Evolutionary conservation across 2,329 filamentous ascomycete species (phyloP), one percentile per base, ranked within the genome.

Genomic region (Monosporascus sp.): DNA sequence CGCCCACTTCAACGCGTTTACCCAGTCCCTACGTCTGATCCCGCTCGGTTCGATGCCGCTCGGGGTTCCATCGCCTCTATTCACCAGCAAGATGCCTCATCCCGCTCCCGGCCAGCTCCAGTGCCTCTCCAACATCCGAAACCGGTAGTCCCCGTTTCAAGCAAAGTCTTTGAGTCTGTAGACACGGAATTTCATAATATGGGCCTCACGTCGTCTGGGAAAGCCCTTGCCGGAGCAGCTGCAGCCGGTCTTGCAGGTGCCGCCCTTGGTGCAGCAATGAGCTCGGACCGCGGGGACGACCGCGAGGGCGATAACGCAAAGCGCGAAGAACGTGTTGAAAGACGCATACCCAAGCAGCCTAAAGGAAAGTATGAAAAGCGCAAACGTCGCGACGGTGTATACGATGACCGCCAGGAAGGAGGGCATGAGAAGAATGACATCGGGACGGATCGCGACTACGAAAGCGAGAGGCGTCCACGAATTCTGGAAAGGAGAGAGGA

Each of bases 51-150:
- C 60, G 85, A 90, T 58, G 81, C 77, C 48, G 73, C 70, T 26
- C 75, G 77, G 34, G 75, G 72, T 22, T 81, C 83, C 38, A 65
- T 76, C n/a, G 67, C 76, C 16, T 75, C 76, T 17, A 68, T 53
- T 69, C 69, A 46, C 11, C 41, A 67, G 38, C 68, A 71, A 52
- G 71, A 75, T 44, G 64, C 74, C 7, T 66, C 75, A 3, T 68
- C 72, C 22, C 71, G 69, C 19, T 66, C 70, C 17, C 77, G 82
- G 43, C 81, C 85, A 5, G 82, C 75, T 6, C 77, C 83, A 0
- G 79, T 91, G 34, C 84, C 86, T 11, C 77, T 97, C n/a, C 88
- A 94, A 67, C 90, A 96, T 62, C 92, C 92, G 2, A 87, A 91
- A 61, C 92, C 92, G 2, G 81, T 90, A 54, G 78, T 81, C 2